Conservation (phyloP, 1,139 yeast genomes). For the Saccharomyces hybrid region DNA sequence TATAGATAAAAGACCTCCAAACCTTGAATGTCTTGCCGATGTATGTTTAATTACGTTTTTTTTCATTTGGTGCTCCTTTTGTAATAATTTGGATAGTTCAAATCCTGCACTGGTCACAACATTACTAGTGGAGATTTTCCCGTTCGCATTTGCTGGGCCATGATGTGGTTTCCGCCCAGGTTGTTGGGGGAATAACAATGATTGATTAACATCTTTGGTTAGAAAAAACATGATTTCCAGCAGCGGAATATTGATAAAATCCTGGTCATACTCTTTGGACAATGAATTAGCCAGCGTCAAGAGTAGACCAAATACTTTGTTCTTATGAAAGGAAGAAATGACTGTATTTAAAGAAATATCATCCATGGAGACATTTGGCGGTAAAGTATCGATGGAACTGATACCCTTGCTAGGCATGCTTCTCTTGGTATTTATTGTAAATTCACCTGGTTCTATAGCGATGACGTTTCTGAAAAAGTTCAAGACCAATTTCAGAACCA, state of each 20-base stretch:
- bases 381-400: slow-evolving; percentile 39
- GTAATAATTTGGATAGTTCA: slow-evolving; percentile 48
- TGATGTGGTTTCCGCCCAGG: background rate
- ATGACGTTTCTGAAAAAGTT: slow-evolving; percentile 69
- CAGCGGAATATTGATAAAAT: slow-evolving; percentile 53
- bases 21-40: slow-evolving; percentile 78
- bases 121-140: background rate
- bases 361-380: slow-evolving; percentile 48
- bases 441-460: slow-evolving; percentile 62
- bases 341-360: slow-evolving; percentile 64
- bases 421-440: slow-evolving; percentile 40
- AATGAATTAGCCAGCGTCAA: slow-evolving; percentile 61
- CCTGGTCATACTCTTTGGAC: slow-evolving; percentile 55
- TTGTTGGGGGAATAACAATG: slow-evolving; percentile 9
- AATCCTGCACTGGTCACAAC: slow-evolving; percentile 18
- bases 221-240: slow-evolving; percentile 65
- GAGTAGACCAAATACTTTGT: slow-evolving; percentile 65
- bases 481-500: slow-evolving; percentile 63
- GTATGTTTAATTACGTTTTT: slow-evolving; percentile 44
- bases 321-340: slow-evolving; percentile 49
- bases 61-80: slow-evolving; percentile 50
- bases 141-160: background rate
- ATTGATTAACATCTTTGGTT: slow-evolving; percentile 46
- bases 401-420: slow-evolving; percentile 32
- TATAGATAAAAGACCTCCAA: slow-evolving; percentile 77